phyloP scores from a whole-genome alignment of 768 basidiomycete genomes.

The Sarcomyxa edulis region DNA sequence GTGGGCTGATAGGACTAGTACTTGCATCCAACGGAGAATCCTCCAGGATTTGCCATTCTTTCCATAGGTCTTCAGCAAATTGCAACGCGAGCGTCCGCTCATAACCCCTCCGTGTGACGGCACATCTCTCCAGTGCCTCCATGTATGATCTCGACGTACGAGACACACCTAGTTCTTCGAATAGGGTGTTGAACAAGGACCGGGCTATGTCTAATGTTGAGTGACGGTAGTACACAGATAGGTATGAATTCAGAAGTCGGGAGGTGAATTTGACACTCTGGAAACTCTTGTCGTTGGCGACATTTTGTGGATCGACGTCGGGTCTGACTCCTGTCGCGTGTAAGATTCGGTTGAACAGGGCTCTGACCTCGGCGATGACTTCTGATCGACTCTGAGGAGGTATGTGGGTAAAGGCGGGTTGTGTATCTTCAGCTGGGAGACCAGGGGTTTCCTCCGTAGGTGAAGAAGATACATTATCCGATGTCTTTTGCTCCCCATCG shows the following conservation, averaged over 20 bases:
- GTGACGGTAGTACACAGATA: slow-evolving; percentile 68
- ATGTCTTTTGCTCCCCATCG: slow-evolving; percentile 13
- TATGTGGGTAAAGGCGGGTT: slow-evolving; percentile 40
- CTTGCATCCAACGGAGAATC: slow-evolving; percentile 19
- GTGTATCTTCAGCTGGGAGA: slow-evolving; percentile 12
- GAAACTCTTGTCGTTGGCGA: slow-evolving; percentile 38
- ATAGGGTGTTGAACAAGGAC: slow-evolving; percentile 48
- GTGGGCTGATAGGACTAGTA: slow-evolving; percentile 24
- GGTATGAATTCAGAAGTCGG: slow-evolving; percentile 71
- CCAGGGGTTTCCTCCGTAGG: slow-evolving; percentile 6
- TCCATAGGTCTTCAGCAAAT: slow-evolving; percentile 65
- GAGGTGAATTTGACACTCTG: slow-evolving; percentile 50
- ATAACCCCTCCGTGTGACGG: slow-evolving; percentile 29
- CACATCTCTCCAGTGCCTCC: slow-evolving; percentile 66
- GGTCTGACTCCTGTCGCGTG: slow-evolving; percentile 25
- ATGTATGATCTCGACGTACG: slow-evolving; percentile 55
- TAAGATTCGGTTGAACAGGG: slow-evolving; percentile 61
- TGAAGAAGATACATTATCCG: slow-evolving; percentile 2
- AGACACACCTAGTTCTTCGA: slow-evolving; percentile 31
- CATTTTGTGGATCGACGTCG: slow-evolving; percentile 3
- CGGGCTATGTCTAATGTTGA: slow-evolving; percentile 40
- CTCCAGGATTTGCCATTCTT: slow-evolving; percentile 52
- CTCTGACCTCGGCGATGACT: slow-evolving; percentile 60
- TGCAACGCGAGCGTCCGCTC: slow-evolving; percentile 43
- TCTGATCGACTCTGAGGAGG: slow-evolving; percentile 74